phyloP scores from a whole-genome alignment of 164 flowering plant species.

The Taxillus chinensis region DNA sequence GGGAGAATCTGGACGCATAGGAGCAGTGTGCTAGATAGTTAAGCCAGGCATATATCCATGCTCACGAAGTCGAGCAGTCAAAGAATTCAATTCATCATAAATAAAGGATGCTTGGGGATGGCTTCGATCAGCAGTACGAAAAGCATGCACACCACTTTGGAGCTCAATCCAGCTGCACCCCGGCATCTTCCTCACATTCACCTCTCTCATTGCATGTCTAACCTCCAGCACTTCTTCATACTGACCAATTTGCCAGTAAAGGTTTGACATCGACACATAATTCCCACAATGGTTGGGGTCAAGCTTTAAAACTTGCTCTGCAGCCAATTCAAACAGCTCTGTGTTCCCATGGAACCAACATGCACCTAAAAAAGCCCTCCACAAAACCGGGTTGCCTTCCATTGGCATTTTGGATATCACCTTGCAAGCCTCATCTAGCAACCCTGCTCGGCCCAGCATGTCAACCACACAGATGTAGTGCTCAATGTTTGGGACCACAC shows the following conservation, averaged over 20 bases:
- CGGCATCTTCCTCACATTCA: slow-evolving; percentile 49
- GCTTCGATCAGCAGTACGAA: slow-evolving; percentile 34
- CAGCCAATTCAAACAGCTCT: slow-evolving; percentile 41
- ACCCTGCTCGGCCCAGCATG: slow-evolving; percentile 66
- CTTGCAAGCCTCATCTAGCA: slow-evolving; percentile 40
- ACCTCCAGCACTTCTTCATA: slow-evolving; percentile 45
- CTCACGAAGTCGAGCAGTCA: slow-evolving; percentile 32
- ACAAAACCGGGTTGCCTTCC: slow-evolving; percentile 41
- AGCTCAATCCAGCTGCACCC: slow-evolving; percentile 84
- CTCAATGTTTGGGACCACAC: slow-evolving; percentile 45
- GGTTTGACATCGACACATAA: slow-evolving; percentile 61
- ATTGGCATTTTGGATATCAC: slow-evolving; percentile 33
- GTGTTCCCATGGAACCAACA: slow-evolving; percentile 49
- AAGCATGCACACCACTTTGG: slow-evolving; percentile 41
- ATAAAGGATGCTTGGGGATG: slow-evolving; percentile 40
- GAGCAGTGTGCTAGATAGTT: too few species aligned
- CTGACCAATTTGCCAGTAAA: slow-evolving; percentile 45
- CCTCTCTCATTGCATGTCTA: slow-evolving; percentile 43
- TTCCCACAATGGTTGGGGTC: slow-evolving; percentile 60
- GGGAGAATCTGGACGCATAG: too few species aligned
- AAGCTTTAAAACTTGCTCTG: slow-evolving; percentile 29
- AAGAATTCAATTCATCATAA: slow-evolving; percentile 25
- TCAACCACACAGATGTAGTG: slow-evolving; percentile 60
- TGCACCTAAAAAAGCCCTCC: slow-evolving; percentile 58
- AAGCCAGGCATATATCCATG: slow-evolving; percentile 20